Evolutionary conservation across 73 alveolate genomes (phyloP).

Genomic region (Tetrahymena elliotti): DNA sequence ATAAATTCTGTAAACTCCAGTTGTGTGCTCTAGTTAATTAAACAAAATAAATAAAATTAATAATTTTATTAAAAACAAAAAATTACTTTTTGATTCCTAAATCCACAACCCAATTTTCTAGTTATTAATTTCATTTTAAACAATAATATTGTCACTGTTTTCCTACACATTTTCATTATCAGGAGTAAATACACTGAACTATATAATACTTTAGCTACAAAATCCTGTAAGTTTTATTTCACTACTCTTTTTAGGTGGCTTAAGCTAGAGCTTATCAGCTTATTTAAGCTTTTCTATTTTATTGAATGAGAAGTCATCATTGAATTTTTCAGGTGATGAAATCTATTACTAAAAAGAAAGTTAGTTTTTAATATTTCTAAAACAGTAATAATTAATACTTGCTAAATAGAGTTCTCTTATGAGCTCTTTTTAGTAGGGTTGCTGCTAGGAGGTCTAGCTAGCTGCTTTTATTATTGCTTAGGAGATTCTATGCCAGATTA

Average conservation of each 20-base stretch:
- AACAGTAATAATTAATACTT: background rate
- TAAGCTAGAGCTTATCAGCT: background rate
- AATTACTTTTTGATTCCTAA: background rate
- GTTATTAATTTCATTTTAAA: background rate
- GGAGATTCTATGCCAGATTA: background rate
- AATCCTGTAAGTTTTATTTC: background rate
- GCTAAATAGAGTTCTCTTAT: background rate
- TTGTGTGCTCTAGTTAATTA: background rate
- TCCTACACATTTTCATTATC: background rate
- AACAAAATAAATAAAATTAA: background rate
- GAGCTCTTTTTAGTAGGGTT: background rate
- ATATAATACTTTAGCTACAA: background rate
- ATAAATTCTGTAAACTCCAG: background rate
- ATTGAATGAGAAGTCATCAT: background rate
- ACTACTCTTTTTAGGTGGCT: background rate
- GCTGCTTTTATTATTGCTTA: background rate
- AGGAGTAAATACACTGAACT: background rate
- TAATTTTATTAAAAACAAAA: background rate
- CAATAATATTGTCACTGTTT: background rate
- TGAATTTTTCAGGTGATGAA: background rate
- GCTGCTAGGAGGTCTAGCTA: background rate
- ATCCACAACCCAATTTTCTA: background rate
- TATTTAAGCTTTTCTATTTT: background rate
- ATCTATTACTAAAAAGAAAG: background rate
- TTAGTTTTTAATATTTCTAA: background rate